Conservation (phyloP, 2,329 filamentous ascomycete species). For the Ceratocystis cubensis region DNA sequence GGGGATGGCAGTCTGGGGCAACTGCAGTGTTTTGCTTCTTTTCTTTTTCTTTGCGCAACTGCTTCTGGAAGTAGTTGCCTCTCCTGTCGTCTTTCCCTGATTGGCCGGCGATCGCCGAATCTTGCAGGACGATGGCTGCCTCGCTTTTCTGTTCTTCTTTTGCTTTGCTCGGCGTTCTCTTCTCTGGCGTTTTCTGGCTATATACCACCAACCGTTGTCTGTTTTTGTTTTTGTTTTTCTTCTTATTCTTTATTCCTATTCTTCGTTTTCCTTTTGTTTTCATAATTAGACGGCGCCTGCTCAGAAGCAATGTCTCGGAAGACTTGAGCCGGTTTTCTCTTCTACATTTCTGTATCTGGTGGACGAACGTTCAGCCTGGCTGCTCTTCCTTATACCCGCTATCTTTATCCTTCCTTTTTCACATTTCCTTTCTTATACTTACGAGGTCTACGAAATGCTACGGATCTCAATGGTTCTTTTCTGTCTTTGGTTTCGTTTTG, state of each 20-base stretch:
- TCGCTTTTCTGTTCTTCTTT: conserved; percentile 11
- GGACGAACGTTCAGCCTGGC: conserved; percentile 21
- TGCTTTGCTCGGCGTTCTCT: conserved; percentile 14
- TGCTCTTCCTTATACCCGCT: conserved; percentile 24
- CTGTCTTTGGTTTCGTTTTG: background rate
- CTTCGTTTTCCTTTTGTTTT: background rate
- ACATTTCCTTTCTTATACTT: conserved; percentile 21
- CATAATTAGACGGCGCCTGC: conserved; percentile 9
- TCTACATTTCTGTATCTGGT: conserved; percentile 4
- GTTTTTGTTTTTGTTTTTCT: background rate
- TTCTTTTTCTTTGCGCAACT: conserved; percentile 21
- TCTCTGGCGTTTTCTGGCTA: conserved; percentile 15
- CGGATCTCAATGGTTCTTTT: conserved; percentile 9
- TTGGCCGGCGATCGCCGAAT: background rate
- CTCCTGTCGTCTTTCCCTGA: background rate
- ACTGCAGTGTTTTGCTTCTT: conserved; percentile 19
- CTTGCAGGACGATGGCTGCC: background rate
- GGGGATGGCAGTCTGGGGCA: conserved; percentile 23
- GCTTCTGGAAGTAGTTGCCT: background rate
- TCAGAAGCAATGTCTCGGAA: conserved; percentile 8
- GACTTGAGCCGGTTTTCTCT: background rate
- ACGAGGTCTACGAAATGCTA: conserved; percentile 15
- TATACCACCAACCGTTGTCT: conserved; percentile 8
- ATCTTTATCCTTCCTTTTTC: conserved; percentile 25
- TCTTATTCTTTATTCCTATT: background rate